Evolutionary conservation across 306 rosid species (phyloP), one percentile per base, ranked within the genome.

Genomic region (Argentina anserina): DNA sequence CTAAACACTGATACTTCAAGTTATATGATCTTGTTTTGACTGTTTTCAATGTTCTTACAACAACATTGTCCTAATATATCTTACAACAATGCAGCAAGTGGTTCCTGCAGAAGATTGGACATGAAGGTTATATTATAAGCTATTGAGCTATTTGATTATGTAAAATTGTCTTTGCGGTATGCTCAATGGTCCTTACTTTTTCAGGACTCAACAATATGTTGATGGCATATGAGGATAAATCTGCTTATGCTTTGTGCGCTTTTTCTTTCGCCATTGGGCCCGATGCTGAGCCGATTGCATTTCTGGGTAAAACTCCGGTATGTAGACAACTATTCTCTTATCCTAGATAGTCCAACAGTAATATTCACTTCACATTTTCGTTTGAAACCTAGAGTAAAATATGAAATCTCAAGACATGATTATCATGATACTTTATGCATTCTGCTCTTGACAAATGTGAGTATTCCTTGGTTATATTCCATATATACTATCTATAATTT

Each of bases 51-150:
- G 2, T 29, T 29, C 34, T 50, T 23, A 69, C 21, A 33, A 17
- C 11, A 40, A 8, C 26, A 21, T 43, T 66, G 18, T 47, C 40
- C 59, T 41, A 9, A 75, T 29, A 61, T 58, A 53, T 61, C 75
- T 72, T 71, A 17, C 41, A 69, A 72, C 66, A 23, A 49, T 83
- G 91, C 98, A 94, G 98, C 84, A 94, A 94, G 75, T 94, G 98
- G 98, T 94, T 94, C 90, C 84, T 94, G 81, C 90, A 91, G 96
- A 94, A 94, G 92, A 80, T 88, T 80, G 98, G 98, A 56, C 98
- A 89, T 65, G 87, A 89, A 91, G 98, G 97, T 90, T 65, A 61
- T 72, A 40, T 69, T 47, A 5, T 73, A 55, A 6, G 11, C 68
- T 72, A 55, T 82, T 70, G n/a, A n/a, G n/a, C n/a, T 36, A 49